Evolutionary conservation across 768 basidiomycete genomes (phyloP).

Genomic region (Mycena crocata): DNA sequence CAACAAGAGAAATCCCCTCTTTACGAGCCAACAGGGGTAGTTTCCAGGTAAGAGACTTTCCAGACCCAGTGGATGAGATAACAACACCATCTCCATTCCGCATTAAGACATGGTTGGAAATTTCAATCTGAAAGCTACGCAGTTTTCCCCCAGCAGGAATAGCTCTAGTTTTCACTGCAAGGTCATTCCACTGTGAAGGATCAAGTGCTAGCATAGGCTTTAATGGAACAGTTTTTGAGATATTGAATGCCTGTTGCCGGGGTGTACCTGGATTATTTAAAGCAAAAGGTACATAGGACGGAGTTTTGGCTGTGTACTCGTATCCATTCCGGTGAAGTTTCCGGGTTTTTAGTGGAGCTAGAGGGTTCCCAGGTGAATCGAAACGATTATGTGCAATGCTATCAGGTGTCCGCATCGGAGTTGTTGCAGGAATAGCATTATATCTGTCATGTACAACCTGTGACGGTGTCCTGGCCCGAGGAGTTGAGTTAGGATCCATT

Average conservation of each 20-base stretch:
- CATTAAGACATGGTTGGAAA: constrained; percentile 31
- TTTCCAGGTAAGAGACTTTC: constrained; percentile 37
- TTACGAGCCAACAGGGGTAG: constrained; percentile 36
- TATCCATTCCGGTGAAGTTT: too few relatives aligned
- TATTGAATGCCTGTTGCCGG: not conserved
- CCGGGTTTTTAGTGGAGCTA: too few relatives aligned
- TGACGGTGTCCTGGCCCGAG: too few relatives aligned
- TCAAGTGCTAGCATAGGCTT: not conserved
- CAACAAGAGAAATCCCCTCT: constrained; percentile 34
- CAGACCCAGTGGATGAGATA: constrained; percentile 37
- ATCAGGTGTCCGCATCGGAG: too few relatives aligned
- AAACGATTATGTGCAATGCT: too few relatives aligned
- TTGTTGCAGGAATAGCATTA: too few relatives aligned
- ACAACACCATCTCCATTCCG: constrained; percentile 30
- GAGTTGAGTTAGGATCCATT: too few relatives aligned
- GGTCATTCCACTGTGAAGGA: not conserved
- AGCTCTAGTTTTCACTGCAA: not conserved
- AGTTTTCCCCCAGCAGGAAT: not conserved
- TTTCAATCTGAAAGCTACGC: constrained; percentile 31
- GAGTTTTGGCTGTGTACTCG: not conserved
- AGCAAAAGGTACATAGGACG: not conserved
- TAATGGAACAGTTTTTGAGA: not conserved
- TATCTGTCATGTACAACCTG: too few relatives aligned
- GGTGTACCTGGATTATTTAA: not conserved
- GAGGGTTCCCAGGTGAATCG: too few relatives aligned